These are phyloP conservation scores for Ministeria vibrans DNA, from an alignment of 78 protist species.

Conservation along the genomic window DNA sequence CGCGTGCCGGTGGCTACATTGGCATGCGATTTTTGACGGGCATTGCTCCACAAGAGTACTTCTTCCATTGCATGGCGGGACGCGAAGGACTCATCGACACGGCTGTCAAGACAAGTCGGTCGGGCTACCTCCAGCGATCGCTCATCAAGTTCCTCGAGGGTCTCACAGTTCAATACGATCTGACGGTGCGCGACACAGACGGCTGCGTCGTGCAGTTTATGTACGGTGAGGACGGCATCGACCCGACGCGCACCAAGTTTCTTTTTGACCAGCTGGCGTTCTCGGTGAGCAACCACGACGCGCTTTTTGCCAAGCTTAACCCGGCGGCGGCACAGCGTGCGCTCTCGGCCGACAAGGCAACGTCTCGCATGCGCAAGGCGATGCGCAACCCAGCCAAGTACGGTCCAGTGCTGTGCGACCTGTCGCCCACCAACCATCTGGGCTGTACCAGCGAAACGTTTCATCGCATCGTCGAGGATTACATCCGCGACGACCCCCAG, in stretches of 20 bases:
- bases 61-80: slow-evolving; percentile 99
- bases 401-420: slow-evolving; percentile 51
- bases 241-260: slow-evolving; percentile 46
- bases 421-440: slow-evolving; percentile 34
- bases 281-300: slow-evolving; percentile 48
- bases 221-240: slow-evolving; percentile 93
- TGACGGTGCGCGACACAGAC: slow-evolving; percentile 82
- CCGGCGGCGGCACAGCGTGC: neutral
- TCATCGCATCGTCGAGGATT: slow-evolving; percentile 12
- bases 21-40: slow-evolving; percentile 96
- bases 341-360: neutral
- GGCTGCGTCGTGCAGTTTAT: slow-evolving; percentile 89
- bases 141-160: slow-evolving; percentile 94
- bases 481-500: slow-evolving; percentile 35
- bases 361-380: neutral
- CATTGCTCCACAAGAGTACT: slow-evolving; percentile 90
- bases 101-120: slow-evolving; percentile 97
- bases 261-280: slow-evolving; percentile 52
- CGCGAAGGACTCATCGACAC: slow-evolving; percentile 99
- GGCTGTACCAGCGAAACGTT: slow-evolving; percentile 59
- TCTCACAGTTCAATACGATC: slow-evolving; percentile 69
- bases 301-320: slow-evolving; percentile 21
- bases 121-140: slow-evolving; percentile 96
- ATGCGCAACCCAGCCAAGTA: neutral
- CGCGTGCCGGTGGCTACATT: slow-evolving; percentile 90